phyloP scores from a whole-genome alignment of 1,284 basidiomycete genomes.

The Moesziomyces sp. region DNA sequence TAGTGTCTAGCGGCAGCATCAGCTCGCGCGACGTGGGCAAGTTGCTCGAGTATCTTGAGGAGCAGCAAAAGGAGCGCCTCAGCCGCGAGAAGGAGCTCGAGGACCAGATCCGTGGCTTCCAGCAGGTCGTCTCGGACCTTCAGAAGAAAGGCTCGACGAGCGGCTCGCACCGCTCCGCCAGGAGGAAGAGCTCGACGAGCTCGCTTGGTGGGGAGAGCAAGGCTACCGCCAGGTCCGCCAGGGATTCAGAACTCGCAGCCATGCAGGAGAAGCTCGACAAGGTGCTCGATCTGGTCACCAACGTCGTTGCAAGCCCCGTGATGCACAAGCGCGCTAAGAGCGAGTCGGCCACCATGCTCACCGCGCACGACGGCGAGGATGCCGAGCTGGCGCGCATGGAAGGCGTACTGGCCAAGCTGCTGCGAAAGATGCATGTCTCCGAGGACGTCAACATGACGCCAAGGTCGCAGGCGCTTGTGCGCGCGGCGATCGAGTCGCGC shows the following conservation, averaged over 20 bases:
- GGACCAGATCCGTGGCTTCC: conserved; percentile 49
- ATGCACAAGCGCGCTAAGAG: conserved; percentile 25
- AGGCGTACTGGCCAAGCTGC: conserved; percentile 35
- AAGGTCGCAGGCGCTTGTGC: conserved; percentile 21
- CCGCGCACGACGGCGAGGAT: conserved; percentile 7
- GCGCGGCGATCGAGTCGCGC: conserved; percentile 18
- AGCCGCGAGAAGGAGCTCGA: conserved; percentile 49
- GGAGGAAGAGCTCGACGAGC: conserved; percentile 15
- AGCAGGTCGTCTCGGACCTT: conserved; percentile 44
- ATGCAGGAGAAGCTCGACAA: conserved; percentile 59
- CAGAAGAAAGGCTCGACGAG: conserved; percentile 39
- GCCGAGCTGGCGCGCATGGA: conserved; percentile 42
- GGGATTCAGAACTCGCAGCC: conserved; percentile 45
- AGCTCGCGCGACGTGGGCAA: conserved; percentile 50
- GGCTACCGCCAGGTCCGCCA: conserved; percentile 10
- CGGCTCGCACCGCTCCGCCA: conserved; percentile 16
- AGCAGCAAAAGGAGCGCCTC: conserved; percentile 40
- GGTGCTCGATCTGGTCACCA: conserved; percentile 53
- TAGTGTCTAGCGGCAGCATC: conserved; percentile 46
- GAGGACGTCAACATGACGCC: conserved; percentile 32
- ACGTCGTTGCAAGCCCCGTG: conserved; percentile 32
- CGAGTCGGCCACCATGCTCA: conserved; percentile 16
- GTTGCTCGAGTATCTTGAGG: conserved; percentile 54
- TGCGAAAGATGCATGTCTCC: conserved; percentile 39
- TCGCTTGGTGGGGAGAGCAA: conserved; percentile 27